Evolutionary conservation across 202 grass and related monocot species (phyloP), one percentile per base, ranked within the genome.

Genomic region (Cymbopogon flexuosus): DNA sequence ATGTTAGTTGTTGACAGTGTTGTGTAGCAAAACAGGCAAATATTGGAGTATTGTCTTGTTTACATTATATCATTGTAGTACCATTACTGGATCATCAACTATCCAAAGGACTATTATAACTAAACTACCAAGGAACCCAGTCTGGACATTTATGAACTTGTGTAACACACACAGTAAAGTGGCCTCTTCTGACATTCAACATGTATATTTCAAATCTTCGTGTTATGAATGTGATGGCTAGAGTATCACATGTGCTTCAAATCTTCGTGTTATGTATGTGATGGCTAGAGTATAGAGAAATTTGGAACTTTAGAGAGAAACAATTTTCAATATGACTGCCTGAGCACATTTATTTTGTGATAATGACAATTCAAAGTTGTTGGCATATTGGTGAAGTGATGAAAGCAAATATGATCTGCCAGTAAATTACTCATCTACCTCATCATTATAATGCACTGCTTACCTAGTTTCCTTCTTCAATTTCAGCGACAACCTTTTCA

Each of bases 401-500:
- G 68, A 47, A 21, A 79, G 27, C 24, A 64, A 64, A 9, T 36
- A 75, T 16, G 1, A 15, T 18, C 81, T 30, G n/a, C 58, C 3
- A 82, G 33, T 77, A 19, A 13, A 61, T 60, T 60, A 27, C 57
- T 27, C 31, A 22, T 34, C 33, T 65, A 52, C 62, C 8, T n/a
- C 49, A n/a, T 64, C 33, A 36, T 37, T 70, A n/a, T 73, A 43
- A 49, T 64, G 30, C 35, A 37, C 18, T 67, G 67, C n/a, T 79
- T 73, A 71, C 33, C 21, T 68, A 42, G 75, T 77, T 76, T 21
- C 18, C 4, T 19, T 79, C 73, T 72, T 73, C 40, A 78, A 78
- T 71, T 85, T 45, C 86, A 91, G 89, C 21, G 89, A 91, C 52
- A 88, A 91, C 78, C 84, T 90, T 54, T 90, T 90, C 75, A 87